These are phyloP conservation scores for Chiua sp. DNA, from an alignment of 1,284 basidiomycete species.

Conservation along the genomic window DNA sequence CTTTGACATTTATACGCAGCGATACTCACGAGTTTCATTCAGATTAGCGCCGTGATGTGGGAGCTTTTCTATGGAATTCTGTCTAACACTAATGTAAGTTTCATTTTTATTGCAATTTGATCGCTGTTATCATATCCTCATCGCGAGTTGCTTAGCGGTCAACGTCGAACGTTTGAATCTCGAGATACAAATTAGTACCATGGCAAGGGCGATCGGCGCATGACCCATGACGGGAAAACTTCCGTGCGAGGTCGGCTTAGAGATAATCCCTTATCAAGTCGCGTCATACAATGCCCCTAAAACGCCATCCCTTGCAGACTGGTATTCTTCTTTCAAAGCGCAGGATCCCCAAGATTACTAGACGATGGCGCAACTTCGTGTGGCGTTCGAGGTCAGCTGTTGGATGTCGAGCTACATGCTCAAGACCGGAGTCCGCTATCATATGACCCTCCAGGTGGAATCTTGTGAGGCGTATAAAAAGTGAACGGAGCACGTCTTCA, in stretches of 20 bases:
- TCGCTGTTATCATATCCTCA: no score
- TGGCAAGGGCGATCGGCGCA: not conserved
- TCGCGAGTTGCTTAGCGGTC: no score
- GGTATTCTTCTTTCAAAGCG: not conserved
- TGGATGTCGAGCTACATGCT: constrained; percentile 9
- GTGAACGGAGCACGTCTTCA: not conserved
- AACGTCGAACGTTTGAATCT: no score
- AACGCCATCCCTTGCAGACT: not conserved
- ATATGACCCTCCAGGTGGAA: not conserved
- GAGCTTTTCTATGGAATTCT: no score
- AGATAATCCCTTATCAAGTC: constrained; percentile 1
- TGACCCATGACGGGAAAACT: not conserved
- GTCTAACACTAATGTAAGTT: no score
- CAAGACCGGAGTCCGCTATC: not conserved
- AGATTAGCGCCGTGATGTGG: no score
- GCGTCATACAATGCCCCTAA: not conserved
- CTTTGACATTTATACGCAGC: no score
- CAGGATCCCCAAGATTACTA: not conserved
- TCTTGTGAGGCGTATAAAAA: not conserved
- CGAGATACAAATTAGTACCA: no score
- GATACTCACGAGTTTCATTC: no score
- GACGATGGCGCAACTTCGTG: not conserved
- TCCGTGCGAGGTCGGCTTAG: not conserved
- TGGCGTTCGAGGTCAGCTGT: constrained; percentile 5
- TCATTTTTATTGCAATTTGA: no score